These are phyloP conservation scores for Talaromyces adpressus DNA, from an alignment of 495 filamentous ascomycete genomes.

Conservation along the genomic window DNA sequence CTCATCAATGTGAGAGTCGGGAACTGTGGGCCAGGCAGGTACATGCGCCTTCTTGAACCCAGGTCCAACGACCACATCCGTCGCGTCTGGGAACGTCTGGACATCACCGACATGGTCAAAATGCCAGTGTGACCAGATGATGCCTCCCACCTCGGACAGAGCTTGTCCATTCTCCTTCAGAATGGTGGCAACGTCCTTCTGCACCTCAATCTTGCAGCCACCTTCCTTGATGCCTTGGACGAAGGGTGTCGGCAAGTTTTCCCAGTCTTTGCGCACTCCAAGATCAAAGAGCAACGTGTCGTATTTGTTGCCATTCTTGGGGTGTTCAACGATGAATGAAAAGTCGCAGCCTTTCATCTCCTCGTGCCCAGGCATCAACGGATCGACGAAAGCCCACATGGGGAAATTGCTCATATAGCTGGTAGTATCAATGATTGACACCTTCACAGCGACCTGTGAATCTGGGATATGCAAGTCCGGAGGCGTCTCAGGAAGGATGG, in stretches of 20 bases:
- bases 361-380: no score
- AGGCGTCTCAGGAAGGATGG: no score
- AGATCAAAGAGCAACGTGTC: slow-evolving; percentile 44
- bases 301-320: slow-evolving; percentile 13
- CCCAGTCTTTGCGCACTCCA: slow-evolving; percentile 44
- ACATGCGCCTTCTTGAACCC: slow-evolving; percentile 22
- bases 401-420: no score
- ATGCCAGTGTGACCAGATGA: slow-evolving; percentile 41
- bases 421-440: no score
- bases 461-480: no score
- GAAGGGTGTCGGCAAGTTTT: slow-evolving; percentile 29
- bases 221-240: slow-evolving; percentile 14
- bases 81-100: slow-evolving; percentile 36
- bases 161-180: slow-evolving; percentile 37
- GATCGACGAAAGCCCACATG: no score
- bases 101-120: slow-evolving; percentile 53
- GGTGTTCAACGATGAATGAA: slow-evolving; percentile 45
- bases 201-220: slow-evolving; percentile 19
- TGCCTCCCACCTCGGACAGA: slow-evolving; percentile 4
- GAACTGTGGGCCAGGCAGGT: neutral
- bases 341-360: slow-evolving; percentile 13
- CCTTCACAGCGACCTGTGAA: no score
- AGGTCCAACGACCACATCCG: slow-evolving; percentile 45
- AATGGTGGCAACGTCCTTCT: slow-evolving; percentile 41
- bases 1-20: neutral